These are phyloP conservation scores for Salix viminalis DNA, from an alignment of 345 rosid species.

Conservation along the genomic window DNA sequence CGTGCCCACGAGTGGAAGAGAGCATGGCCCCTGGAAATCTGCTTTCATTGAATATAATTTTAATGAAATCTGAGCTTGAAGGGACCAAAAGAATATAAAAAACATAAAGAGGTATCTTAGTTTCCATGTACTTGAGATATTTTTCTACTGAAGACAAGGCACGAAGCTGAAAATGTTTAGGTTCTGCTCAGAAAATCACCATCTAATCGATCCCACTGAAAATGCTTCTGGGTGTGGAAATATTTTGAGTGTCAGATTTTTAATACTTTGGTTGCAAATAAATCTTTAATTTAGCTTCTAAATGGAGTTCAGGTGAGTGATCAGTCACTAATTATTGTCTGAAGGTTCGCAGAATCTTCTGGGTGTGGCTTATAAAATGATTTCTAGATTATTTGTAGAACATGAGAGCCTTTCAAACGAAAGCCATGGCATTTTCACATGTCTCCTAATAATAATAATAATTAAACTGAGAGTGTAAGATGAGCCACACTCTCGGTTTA, in stretches of 20 bases:
- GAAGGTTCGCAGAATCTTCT: background rate
- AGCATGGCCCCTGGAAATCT: constrained; percentile 47
- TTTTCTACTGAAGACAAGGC: constrained; percentile 22
- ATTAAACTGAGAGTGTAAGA: too few species aligned
- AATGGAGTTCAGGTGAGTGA: background rate
- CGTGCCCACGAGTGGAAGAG: constrained; percentile 46
- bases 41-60: constrained; percentile 17
- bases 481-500: too few species aligned
- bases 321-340: constrained; percentile 13
- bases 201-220: background rate
- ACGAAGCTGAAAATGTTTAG: background rate
- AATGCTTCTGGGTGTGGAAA: background rate
- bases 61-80: constrained; percentile 25
- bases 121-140: background rate
- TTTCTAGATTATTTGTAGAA: background rate
- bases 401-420: background rate
- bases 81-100: background rate
- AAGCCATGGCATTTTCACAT: too few species aligned
- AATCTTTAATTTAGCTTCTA: background rate
- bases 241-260: background rate
- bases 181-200: background rate
- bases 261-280: background rate
- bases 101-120: background rate
- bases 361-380: background rate
- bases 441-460: too few species aligned